A percentile compares a stretch with the other conserved stretches of the same genome.
These are phyloP conservation scores for Pythium chondricola DNA, from an alignment of 352 stramenopile genomes.

Conservation along the genomic window DNA sequence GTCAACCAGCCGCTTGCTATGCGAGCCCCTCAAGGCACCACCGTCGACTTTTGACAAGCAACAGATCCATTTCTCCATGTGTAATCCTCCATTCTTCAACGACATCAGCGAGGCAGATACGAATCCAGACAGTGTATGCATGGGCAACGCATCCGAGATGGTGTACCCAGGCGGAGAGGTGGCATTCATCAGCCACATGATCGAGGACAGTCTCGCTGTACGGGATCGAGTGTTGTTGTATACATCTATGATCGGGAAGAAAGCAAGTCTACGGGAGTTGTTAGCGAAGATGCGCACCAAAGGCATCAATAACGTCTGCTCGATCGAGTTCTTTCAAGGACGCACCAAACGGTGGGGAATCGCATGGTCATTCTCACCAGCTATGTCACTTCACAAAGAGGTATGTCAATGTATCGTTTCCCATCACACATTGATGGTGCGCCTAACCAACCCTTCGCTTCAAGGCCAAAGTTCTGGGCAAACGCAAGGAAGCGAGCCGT, in stretches of 20 bases:
- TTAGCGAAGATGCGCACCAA: slow-evolving; percentile 72
- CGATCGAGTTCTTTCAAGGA: slow-evolving; percentile 93
- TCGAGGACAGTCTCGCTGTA: slow-evolving; percentile 86
- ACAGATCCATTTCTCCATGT: slow-evolving; percentile 92
- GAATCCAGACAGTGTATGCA: slow-evolving; percentile 69
- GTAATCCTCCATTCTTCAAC: slow-evolving; percentile 96
- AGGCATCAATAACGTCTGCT: slow-evolving; percentile 66
- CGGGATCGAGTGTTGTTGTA: slow-evolving; percentile 87
- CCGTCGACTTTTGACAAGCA: slow-evolving; percentile 1
- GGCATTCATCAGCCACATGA: slow-evolving; percentile 91
- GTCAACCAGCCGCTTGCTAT: slow-evolving; percentile 33
- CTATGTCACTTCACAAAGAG: slow-evolving; percentile 25
- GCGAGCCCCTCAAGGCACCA: slow-evolving; percentile 38
- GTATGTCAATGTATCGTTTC: slow-evolving; percentile 19
- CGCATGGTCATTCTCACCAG: slow-evolving; percentile 83
- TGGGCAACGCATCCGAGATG: slow-evolving; percentile 78
- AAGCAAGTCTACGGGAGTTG: slow-evolving; percentile 88
- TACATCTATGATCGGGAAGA: slow-evolving; percentile 92
- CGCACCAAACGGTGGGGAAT: slow-evolving; percentile 92
- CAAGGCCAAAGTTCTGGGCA: slow-evolving; percentile 72
- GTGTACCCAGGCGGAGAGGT: slow-evolving; percentile 89
- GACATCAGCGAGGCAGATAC: slow-evolving; percentile 66
- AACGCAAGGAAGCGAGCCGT: slow-evolving; percentile 72
- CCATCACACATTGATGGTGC: background rate
- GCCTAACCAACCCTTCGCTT: background rate